Conservation (phyloP, 345 rosid species). For the Populus alba region DNA sequence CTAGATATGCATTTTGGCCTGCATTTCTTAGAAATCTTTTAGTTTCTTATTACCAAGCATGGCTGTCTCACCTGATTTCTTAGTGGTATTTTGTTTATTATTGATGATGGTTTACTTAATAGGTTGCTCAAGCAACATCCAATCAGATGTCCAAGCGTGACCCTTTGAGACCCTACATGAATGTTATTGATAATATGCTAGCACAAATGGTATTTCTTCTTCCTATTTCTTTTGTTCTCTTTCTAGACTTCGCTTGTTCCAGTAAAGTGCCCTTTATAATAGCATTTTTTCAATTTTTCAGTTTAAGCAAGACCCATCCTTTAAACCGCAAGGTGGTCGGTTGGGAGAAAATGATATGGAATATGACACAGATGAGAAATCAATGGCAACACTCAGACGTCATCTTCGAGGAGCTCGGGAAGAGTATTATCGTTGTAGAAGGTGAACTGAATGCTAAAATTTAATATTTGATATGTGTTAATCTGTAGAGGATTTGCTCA, state of each 20-base stretch:
- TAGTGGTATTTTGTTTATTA: background rate
- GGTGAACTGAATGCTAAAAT: slow-evolving; percentile 41
- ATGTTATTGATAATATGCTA: slow-evolving; percentile 87
- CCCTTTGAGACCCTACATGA: slow-evolving; percentile 95
- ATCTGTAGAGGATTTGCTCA: background rate
- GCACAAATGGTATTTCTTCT: slow-evolving; percentile 62
- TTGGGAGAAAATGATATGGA: slow-evolving; percentile 99
- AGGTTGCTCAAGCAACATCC: slow-evolving; percentile 99
- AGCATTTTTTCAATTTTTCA: slow-evolving; percentile 34
- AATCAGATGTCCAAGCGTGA: slow-evolving; percentile 99
- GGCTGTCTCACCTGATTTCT: background rate
- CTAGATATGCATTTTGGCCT: background rate
- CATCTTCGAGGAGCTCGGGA: slow-evolving; percentile 93
- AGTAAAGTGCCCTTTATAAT: background rate
- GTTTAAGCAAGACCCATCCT: slow-evolving; percentile 90
- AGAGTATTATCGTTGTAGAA: slow-evolving; percentile 88
- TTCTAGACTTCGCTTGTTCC: background rate
- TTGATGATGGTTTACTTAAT: slow-evolving; percentile 21
- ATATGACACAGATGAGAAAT: slow-evolving; percentile 96
- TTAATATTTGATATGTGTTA: background rate
- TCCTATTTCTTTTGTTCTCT: background rate
- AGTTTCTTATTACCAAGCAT: background rate
- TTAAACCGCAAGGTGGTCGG: slow-evolving; percentile 97
- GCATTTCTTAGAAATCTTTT: background rate
- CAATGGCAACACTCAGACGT: slow-evolving; percentile 98